Conservation (phyloP, 2,329 filamentous ascomycete species). For the Escovopsis sp. region DNA sequence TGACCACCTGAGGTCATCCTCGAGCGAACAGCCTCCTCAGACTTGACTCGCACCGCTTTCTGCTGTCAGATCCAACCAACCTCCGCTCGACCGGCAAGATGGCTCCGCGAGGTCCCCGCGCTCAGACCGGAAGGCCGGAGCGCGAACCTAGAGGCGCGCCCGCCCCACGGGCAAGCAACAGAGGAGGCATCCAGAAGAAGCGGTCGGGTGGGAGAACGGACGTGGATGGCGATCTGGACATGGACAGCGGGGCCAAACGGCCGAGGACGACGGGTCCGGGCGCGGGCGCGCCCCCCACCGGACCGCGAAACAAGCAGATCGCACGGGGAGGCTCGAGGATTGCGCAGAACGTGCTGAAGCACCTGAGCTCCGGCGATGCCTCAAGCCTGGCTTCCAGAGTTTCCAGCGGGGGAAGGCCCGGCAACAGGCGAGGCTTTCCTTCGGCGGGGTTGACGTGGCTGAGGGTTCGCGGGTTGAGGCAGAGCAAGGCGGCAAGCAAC, state of each 20-base stretch:
- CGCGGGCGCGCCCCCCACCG: conserved; percentile 15
- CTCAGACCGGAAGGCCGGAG: conserved; percentile 9
- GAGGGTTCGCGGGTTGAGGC: conserved; percentile 46
- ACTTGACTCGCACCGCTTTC: background rate
- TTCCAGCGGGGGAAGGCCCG: conserved; percentile 15
- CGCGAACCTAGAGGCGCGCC: conserved; percentile 18
- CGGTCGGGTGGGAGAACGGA: conserved; percentile 29
- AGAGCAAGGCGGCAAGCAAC: conserved; percentile 54
- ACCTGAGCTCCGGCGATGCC: conserved; percentile 22
- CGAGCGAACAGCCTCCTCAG: background rate
- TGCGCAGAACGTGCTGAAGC: conserved; percentile 29
- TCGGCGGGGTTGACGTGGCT: conserved; percentile 20
- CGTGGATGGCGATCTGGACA: conserved; percentile 45
- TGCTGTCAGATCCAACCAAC: background rate
- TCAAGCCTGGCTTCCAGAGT: conserved; percentile 20
- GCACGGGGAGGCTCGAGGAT: conserved; percentile 20
- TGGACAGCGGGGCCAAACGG: conserved; percentile 29
- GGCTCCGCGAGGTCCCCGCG: conserved; percentile 21
- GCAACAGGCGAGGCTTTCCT: conserved; percentile 11
- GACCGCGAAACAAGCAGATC: conserved; percentile 15
- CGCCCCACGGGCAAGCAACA: conserved; percentile 18
- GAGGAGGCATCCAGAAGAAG: conserved; percentile 39
- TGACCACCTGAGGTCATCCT: background rate
- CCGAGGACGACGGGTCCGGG: conserved; percentile 15
- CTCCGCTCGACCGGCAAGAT: conserved; percentile 8